A percentile compares a stretch with the other conserved stretches of the same genome.
These are phyloP conservation scores for Phaseolus coccineus DNA, from an alignment of 331 rosid species.

Conservation along the genomic window DNA sequence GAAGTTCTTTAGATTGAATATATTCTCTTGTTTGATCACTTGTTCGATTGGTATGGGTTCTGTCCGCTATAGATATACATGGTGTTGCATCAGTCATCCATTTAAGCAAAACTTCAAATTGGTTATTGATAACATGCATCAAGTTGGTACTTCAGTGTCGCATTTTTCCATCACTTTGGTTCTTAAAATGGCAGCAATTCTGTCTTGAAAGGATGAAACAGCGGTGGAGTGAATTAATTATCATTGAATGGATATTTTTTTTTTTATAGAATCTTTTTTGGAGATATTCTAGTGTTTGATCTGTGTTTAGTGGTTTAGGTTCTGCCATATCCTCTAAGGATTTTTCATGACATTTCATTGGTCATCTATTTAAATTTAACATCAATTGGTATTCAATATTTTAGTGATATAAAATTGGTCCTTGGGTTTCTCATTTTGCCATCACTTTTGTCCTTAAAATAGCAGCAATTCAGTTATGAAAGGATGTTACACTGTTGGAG, in stretches of 20 bases:
- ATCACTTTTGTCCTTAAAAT: background rate
- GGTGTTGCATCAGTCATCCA: background rate
- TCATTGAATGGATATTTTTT: constrained; percentile 24
- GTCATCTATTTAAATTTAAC: background rate
- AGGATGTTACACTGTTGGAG: constrained; percentile 5
- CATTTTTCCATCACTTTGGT: too few relatives aligned
- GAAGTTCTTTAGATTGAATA: background rate
- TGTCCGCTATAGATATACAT: background rate
- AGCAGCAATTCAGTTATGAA: background rate
- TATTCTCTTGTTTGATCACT: background rate
- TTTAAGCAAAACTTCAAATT: background rate
- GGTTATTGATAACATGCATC: background rate
- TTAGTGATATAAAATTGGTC: background rate
- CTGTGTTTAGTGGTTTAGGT: constrained; percentile 19
- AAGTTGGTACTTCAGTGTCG: too few relatives aligned
- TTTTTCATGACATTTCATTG: background rate
- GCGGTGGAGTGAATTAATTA: background rate
- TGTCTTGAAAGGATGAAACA: constrained; percentile 9
- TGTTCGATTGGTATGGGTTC: constrained; percentile 20
- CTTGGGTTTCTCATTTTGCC: background rate
- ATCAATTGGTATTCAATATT: too few relatives aligned
- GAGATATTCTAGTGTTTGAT: constrained; percentile 19
- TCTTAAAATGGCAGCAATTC: background rate
- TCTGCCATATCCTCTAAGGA: constrained; percentile 2
- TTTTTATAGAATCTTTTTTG: background rate